These are phyloP conservation scores for Penicillium rolfsii DNA, from an alignment of 2,329 filamentous ascomycete genomes.

Conservation along the genomic window DNA sequence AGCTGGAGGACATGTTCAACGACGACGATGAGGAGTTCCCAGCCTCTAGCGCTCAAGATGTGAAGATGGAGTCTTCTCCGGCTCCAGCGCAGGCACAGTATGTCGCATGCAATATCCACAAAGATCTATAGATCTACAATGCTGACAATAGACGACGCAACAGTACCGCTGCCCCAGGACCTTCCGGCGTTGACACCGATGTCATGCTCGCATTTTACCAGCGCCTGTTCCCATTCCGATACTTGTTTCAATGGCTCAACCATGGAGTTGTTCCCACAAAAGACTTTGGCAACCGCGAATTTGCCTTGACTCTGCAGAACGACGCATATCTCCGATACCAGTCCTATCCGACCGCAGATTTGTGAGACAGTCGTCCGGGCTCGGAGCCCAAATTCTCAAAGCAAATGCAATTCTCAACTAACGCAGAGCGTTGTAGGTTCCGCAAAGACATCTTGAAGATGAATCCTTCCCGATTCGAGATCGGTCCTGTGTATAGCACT, in stretches of 20 bases:
- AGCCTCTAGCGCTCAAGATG: constrained; percentile 54
- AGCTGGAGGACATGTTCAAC: constrained; percentile 64
- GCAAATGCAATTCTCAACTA: not conserved
- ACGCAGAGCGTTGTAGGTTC: constrained; percentile 58
- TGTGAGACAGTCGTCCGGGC: constrained; percentile 45
- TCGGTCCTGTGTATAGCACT: constrained; percentile 92
- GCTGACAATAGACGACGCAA: constrained; percentile 14
- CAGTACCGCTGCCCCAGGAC: constrained; percentile 42
- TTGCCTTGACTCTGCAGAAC: constrained; percentile 91
- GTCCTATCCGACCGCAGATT: constrained; percentile 69
- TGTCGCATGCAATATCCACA: not conserved
- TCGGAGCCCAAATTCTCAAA: too few relatives aligned
- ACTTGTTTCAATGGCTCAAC: constrained; percentile 97
- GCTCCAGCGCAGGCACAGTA: constrained; percentile 46
- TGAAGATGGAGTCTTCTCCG: constrained; percentile 48
- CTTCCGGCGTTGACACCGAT: constrained; percentile 69
- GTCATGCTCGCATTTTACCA: constrained; percentile 94
- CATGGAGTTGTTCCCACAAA: constrained; percentile 82
- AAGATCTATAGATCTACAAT: too few relatives aligned
- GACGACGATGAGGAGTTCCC: constrained; percentile 62
- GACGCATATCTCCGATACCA: constrained; percentile 93
- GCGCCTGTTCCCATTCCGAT: constrained; percentile 90
- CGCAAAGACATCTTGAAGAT: constrained; percentile 88
- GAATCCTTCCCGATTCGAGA: constrained; percentile 94
- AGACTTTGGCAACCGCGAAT: constrained; percentile 92